Conservation (phyloP, 306 rosid species). For the Glycine latifolia region DNA sequence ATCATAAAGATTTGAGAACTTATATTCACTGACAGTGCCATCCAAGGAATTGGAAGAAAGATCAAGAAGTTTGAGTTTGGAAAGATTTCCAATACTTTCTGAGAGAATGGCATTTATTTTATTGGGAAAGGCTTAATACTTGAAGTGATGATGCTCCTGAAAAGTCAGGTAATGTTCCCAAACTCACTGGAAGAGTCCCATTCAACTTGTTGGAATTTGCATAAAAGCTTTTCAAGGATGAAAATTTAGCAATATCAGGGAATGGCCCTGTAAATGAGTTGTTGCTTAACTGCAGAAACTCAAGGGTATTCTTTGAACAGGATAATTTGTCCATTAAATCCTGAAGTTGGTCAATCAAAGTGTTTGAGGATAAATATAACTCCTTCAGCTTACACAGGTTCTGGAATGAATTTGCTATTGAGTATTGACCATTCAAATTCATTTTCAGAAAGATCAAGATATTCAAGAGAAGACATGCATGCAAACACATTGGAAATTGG, state of each 20-base stretch:
- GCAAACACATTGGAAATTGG: slow-evolving; percentile 7
- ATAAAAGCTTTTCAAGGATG: neutral
- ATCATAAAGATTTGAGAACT: neutral
- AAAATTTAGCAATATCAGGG: slow-evolving; percentile 3
- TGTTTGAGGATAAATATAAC: neutral
- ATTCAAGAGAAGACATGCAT: slow-evolving; percentile 8
- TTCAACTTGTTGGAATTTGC: slow-evolving; percentile 1
- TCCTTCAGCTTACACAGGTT: neutral
- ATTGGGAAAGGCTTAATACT: neutral
- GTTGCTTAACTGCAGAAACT: slow-evolving; percentile 1
- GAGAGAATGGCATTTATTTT: neutral
- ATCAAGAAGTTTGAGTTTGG: neutral
- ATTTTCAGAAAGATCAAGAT: slow-evolving; percentile 6
- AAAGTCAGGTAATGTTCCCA: slow-evolving; percentile 13
- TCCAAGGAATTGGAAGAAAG: neutral
- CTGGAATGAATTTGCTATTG: neutral
- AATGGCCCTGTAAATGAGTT: neutral
- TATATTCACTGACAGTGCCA: neutral
- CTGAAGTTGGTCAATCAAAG: neutral
- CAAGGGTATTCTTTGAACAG: neutral
- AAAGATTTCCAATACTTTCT: slow-evolving; percentile 1
- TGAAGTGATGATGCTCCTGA: slow-evolving; percentile 13
- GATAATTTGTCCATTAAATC: slow-evolving; percentile 11
- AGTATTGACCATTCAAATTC: slow-evolving; percentile 13
- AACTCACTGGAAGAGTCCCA: neutral